Evolutionary conservation across 805 yeast genomes (phyloP), one percentile per base, ranked within the genome.

Genomic region (Candida tibetensis): DNA sequence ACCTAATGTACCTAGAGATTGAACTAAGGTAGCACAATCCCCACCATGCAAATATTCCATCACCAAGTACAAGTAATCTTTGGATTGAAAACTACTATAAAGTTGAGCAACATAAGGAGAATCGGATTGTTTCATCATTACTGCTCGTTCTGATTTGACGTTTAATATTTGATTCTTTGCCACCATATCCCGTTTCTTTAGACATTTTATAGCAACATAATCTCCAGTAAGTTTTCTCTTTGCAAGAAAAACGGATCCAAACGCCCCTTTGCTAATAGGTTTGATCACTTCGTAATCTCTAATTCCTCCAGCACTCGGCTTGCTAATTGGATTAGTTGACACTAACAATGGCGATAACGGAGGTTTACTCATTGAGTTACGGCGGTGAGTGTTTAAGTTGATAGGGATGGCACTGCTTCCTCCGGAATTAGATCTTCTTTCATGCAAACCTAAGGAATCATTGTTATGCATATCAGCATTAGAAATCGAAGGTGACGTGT

Each of bases 1-100:
- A 0, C 96, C 91, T 17, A 93, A 61, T 2, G 81, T 80, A 0
- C 95, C 96, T 58, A 91, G 72, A 62, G 81, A 77, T 52, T 86
- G 85, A 18, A 93, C 65, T 36, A 95, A 66, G 0, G 96, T 82
- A 0, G 97, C 93, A 53, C 91, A 77, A 58, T 93, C 99, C 23
- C 99, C 99, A 30, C 99, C 99, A 48, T 85, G 87, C 28, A 93
- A 66, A 54, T 88, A 93, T 58, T 93, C 99, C 98, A 95, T 91
- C 2, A 93, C 99, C 48, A 93, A 69, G 53, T 86, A 93, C 13
- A 93, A 66, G 55, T 83, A 89, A 44, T 88, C 95, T 34, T 78
- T 77, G 43, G 87, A 86, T 62, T 93, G 99, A 59, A 93, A 93
- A 23, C 95, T 83, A 36, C 85, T 85, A 52, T 81, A 85, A 21